A percentile compares a stretch with the other conserved stretches of the same genome.
Conservation (phyloP, 1,139 yeast genomes). For the Petasospora rhodanensis region DNA sequence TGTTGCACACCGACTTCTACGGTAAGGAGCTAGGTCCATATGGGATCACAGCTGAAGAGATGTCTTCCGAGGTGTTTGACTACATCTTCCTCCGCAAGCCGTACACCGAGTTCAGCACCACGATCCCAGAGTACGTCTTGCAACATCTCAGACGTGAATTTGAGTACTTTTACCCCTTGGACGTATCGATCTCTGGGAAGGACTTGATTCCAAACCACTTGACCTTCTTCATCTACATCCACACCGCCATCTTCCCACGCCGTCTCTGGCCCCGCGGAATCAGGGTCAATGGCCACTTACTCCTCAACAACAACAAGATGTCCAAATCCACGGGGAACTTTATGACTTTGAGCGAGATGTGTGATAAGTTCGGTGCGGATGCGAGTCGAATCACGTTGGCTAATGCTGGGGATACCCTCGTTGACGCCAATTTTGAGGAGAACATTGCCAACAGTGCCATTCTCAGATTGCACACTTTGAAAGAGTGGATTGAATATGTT, state of each 20-base stretch:
- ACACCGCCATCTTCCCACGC: conserved; percentile 89
- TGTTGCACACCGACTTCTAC: conserved; percentile 81
- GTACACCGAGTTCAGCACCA: conserved; percentile 46
- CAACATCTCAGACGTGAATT: conserved; percentile 84
- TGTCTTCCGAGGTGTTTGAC: conserved; percentile 94
- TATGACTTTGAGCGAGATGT: conserved; percentile 81
- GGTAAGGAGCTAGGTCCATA: conserved; percentile 75
- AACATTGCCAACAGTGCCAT: conserved; percentile 96
- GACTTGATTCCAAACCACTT: conserved; percentile 97
- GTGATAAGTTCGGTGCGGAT: conserved; percentile 93
- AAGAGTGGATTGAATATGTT: conserved; percentile 91
- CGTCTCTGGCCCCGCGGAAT: conserved; percentile 91
- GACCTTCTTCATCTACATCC: conserved; percentile 90
- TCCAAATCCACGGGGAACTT: conserved; percentile 97
- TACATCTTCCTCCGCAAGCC: conserved; percentile 77
- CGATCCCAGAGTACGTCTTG: conserved; percentile 65
- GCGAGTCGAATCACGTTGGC: conserved; percentile 97
- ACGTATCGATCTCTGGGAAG: conserved; percentile 88
- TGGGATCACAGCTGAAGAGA: conserved; percentile 70
- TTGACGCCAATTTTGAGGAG: conserved; percentile 98
- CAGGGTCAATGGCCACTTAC: conserved; percentile 92
- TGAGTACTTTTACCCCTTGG: conserved; percentile 93
- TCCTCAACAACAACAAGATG: conserved; percentile 96
- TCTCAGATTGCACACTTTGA: conserved; percentile 83
- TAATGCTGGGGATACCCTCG: conserved; percentile 96